Percentiles rank a stretch among this genome's conserved stretches.
Evolutionary conservation across 2,329 filamentous ascomycete genomes (phyloP).

Genomic region (Paraconiothyrium sp.): DNA sequence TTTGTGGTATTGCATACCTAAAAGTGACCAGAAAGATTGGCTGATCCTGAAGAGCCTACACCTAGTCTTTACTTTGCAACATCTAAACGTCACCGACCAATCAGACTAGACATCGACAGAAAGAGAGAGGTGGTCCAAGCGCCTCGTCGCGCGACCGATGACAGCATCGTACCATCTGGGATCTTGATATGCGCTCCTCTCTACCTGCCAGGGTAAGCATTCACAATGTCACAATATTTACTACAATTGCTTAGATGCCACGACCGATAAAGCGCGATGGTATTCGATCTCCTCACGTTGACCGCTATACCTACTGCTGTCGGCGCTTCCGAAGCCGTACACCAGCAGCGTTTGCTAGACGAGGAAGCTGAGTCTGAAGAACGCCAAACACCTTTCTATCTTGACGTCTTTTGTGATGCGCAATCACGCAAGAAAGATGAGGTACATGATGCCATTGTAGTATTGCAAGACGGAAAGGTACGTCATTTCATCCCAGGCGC

Average conservation of each 20-base stretch:
- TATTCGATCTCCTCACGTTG: slow-evolving; percentile 44
- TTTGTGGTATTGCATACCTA: too few relatives aligned
- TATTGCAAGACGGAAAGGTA: slow-evolving; percentile 57
- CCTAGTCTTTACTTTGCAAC: too few relatives aligned
- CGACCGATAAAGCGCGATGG: slow-evolving; percentile 26
- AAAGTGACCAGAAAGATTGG: too few relatives aligned
- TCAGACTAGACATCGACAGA: neutral
- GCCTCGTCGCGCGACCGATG: slow-evolving; percentile 22
- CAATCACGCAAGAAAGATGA: slow-evolving; percentile 48
- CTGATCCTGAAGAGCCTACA: too few relatives aligned
- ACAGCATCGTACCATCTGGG: slow-evolving; percentile 27
- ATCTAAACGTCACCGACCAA: neutral
- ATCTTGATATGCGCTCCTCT: slow-evolving; percentile 2
- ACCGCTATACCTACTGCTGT: slow-evolving; percentile 58
- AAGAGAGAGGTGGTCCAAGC: neutral
- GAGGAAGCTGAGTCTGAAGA: slow-evolving; percentile 58
- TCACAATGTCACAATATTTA: slow-evolving; percentile 7
- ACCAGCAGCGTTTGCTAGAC: slow-evolving; percentile 58
- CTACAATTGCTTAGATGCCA: slow-evolving; percentile 8
- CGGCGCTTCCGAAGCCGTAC: slow-evolving; percentile 61
- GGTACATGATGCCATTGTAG: slow-evolving; percentile 55
- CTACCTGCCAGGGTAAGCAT: neutral
- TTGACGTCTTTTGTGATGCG: slow-evolving; percentile 58
- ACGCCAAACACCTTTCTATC: slow-evolving; percentile 60
- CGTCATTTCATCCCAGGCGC: slow-evolving; percentile 19